Evolutionary conservation across 1,139 yeast genomes (phyloP), one percentile per base, ranked within the genome.

Genomic region (Debaryomyces subglobosus): DNA sequence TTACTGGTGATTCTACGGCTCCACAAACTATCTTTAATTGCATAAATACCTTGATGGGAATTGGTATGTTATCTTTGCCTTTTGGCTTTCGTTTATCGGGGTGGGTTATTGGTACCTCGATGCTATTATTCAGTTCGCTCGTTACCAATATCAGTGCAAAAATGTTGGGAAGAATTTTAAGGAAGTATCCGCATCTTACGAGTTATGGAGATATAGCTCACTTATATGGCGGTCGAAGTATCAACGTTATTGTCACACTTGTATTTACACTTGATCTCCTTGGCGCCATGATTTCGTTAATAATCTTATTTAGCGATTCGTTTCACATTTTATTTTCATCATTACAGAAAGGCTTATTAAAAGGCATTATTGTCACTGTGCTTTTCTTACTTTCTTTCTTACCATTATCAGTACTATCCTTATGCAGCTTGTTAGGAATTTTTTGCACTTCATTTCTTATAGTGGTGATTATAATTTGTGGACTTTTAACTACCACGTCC

Each of bases 21-120:
- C 86, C 92, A 0, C 98, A 92, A 64, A 92, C 98, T 0, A 72
- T 89, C 18, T 90, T 92, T 72, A 92, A 92, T 63, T 84, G 96
- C 3, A 85, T 91, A 48, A 92, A 92, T 63, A 88, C 91, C 0
- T 71, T 91, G 39, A 83, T 91, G 59, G 98, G 97, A 0, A 82
- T 92, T 41, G 97, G 96, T 3, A 77, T 92, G 60, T 74, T 92
- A 33, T 86, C 97, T 1, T 72, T 92, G 43, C 96, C 97, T 0
- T 76, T 86, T 57, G 98, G 94, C 0, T 71, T 92, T 53, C 81
- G 77, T 53, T 77, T 87, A 47, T 79, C 96, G 0, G 98, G 98
- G 0, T 86, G 96, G 91, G 62, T 86, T 3, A 51, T 81, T 18
- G 97, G 97, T 0, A 53, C 81, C 0, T 48, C 77, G 0, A 62